Percentiles rank a stretch among this genome's conserved stretches.
These are phyloP conservation scores for Bromus sterilis DNA, from an alignment of 176 grass and related monocot species.

Conservation along the genomic window DNA sequence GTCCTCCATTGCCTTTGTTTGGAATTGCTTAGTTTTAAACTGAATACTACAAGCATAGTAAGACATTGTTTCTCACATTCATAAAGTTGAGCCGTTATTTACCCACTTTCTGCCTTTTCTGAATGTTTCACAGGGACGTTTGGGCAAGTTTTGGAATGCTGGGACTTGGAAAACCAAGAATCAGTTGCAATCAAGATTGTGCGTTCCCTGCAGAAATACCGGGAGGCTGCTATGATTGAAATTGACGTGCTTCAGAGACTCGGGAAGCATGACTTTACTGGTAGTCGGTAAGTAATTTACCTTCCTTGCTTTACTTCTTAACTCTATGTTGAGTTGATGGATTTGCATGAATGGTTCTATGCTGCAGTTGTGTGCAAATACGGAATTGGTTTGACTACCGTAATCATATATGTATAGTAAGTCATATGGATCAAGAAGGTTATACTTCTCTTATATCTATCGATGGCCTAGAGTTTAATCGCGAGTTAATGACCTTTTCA, in stretches of 20 bases:
- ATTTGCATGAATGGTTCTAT: constrained; percentile 78
- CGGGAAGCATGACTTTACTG: constrained; percentile 73
- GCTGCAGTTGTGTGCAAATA: constrained; percentile 99
- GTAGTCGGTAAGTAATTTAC: constrained; percentile 55
- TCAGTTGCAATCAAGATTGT: constrained; percentile 90
- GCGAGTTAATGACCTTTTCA: constrained; percentile 33
- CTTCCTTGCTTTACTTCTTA: constrained; percentile 27
- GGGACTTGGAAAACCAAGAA: constrained; percentile 93
- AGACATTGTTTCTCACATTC: neutral
- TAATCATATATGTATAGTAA: constrained; percentile 99
- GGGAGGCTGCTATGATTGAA: constrained; percentile 99
- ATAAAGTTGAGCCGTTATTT: neutral
- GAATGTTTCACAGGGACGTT: constrained; percentile 67
- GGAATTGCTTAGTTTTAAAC: neutral
- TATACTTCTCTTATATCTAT: constrained; percentile 10
- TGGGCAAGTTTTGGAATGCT: constrained; percentile 98
- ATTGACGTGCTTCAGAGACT: constrained; percentile 91
- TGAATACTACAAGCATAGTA: neutral
- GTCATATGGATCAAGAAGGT: constrained; percentile 59
- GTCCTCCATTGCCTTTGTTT: neutral
- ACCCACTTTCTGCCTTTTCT: neutral
- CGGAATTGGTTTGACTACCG: constrained; percentile 99
- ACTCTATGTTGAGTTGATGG: constrained; percentile 62
- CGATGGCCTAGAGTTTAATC: constrained; percentile 5
- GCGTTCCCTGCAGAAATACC: constrained; percentile 87